Evolutionary conservation across 2,329 filamentous ascomycete species (phyloP), one percentile per base, ranked within the genome.

Genomic region (Alternaria consortialis): DNA sequence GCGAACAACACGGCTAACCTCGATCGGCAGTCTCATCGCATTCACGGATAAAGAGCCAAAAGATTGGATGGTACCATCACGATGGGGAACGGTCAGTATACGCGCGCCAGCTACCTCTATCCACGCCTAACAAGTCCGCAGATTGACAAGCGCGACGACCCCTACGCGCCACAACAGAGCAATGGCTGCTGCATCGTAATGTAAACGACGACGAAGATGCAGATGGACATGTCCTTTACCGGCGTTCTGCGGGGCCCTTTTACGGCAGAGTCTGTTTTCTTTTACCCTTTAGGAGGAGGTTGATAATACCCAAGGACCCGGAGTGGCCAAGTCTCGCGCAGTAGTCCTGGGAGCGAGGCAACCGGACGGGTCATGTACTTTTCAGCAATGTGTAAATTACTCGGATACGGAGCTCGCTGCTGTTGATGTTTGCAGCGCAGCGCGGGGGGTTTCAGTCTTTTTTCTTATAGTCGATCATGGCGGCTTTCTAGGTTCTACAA

Each of bases 41-140:
- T 98, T 98, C 84, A 98, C 94, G 83, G 97, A 97, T 82, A 94
- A 92, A 71, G 83, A 85, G 81, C 97, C 95, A 73, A 91, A 94
- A 81, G 95, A 99, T 80, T 98, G 97, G 84, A 98, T 99, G 95
- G 94, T 98, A 58, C 94, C 94, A 53, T 97, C 93, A 55, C 92
- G 96, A 80, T 99, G 95, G 95, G 94, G 94, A 71, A 88, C 90
- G 63, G 87, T 89, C 83, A 70, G 84, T 78, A 39, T 12, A 17
- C 31, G n/a, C 56, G 29, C 53, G 4, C 17, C 15, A 9, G 37
- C 20, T 20, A 34, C 12, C 15, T 3, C 15, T 15, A 43, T 44
- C 53, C 46, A 42, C 51, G 55, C 60, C 74, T 78, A 59, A 76
- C 72, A n/a, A 31, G 1, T 27, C 31, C 2, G 15, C 75, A 89